Evolutionary conservation across 129 eudicot genomes (phyloP).

Genomic region (Daucus carota): DH1_v3.0 NC_030381.2:55706501-55707000

Average conservation of each 20-base stretch:
- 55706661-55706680: not conserved
- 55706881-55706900: not conserved
- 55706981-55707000: not conserved
- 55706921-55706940: slow-evolving; percentile 2
- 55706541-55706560: not conserved
- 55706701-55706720: not conserved
- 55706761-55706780: not conserved
- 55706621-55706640: not conserved
- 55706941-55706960: not conserved
- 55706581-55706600: not conserved
- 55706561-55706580: not conserved
- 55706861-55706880: not conserved
- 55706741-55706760: not conserved
- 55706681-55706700: not conserved
- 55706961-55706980: not conserved
- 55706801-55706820: not conserved
- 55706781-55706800: not conserved
- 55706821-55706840: not conserved
- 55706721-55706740: not conserved
- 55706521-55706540: not conserved
- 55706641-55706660: not conserved
- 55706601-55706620: not conserved
- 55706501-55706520: too few species aligned
- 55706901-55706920: not conserved
- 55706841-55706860: not conserved